A percentile compares a stretch with the other conserved stretches of the same genome.
These are phyloP conservation scores for Barbarea vulgaris DNA, from an alignment of 345 rosid genomes.

Conservation along the genomic window DNA sequence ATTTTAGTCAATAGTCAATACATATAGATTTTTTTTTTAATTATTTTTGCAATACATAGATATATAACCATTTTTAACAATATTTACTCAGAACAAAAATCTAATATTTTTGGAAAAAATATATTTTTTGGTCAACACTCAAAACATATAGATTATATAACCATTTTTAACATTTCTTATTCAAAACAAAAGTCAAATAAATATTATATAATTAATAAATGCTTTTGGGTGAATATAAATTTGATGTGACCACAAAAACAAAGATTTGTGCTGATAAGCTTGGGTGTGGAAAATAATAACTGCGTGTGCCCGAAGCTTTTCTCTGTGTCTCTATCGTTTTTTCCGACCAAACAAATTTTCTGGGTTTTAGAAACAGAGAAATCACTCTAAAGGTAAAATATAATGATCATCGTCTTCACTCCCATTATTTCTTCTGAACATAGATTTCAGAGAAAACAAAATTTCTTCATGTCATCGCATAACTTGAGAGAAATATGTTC, in stretches of 20 bases:
- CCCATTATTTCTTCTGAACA: background rate
- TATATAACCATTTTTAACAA: no score
- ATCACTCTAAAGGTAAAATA: conserved; percentile 1
- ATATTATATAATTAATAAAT: background rate
- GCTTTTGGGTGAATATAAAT: background rate
- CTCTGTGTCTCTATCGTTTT: background rate
- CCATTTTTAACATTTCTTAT: background rate
- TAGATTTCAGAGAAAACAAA: background rate
- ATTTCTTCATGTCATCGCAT: no score
- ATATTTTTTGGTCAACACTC: background rate
- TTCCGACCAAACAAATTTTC: background rate
- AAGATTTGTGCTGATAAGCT: background rate
- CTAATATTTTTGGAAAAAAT: background rate
- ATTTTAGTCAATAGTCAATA: no score
- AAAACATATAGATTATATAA: background rate
- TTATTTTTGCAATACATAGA: no score
- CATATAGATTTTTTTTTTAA: no score
- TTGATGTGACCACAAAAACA: conserved; percentile 1
- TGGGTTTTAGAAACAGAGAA: background rate
- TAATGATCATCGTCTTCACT: background rate
- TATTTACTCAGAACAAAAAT: no score
- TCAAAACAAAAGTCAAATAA: background rate
- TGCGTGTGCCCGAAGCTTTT: conserved; percentile 25
- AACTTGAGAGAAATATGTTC: no score
- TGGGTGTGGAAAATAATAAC: background rate